Base-by-base conservation (phyloP, 1,139 yeast species). In the Blastobotrys petasosporus region DNA sequence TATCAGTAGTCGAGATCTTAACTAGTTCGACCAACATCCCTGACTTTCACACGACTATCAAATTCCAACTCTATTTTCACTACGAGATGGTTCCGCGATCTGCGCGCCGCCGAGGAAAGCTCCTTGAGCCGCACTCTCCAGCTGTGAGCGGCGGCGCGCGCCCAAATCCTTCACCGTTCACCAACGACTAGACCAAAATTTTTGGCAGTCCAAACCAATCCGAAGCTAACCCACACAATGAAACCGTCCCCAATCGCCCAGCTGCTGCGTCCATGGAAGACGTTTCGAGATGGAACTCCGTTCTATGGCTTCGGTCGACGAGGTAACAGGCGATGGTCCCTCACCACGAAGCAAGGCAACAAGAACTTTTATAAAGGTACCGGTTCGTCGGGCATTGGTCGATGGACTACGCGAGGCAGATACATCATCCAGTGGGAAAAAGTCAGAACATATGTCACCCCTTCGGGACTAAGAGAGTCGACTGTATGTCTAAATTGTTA, bases 351-450 rank as follows among this genome's bases (percentile, higher is more conserved):
- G 61, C 92, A 87, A 63, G 97, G 98, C 59, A 92, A 90, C 69
- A 88, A 90, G 72, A 82, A 85, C 59, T 86, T 75, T 69, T 92
- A 94, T 69, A 92, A 90, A 65, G 99, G 98, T 71, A 92, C 97
- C 16, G 78, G 97, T 51, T 86, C 98, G 4, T 77, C 95, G 1
- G 97, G 97, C 66, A 79, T 87, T 52, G 99, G 99, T 62, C 75
- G 73, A 48, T 79, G 84, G 62, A 83, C 94, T 48, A 71, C 74
- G 32, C 74, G 74, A 53, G 97, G 95, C 45, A 76, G 78, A 32
- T 94, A 86, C 65, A 72, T 78, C 12, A 76, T 92, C 54, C 76
- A 86, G 68, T 92, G 95, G 87, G 67, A 69, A 36, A 87, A 83
- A 62, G 98, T 90, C 30, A 76, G 97, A 60, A 88, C 97, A 0